phyloP scores from a whole-genome alignment of 768 basidiomycete species.

The Boletus pseudo-olivaceus region DNA sequence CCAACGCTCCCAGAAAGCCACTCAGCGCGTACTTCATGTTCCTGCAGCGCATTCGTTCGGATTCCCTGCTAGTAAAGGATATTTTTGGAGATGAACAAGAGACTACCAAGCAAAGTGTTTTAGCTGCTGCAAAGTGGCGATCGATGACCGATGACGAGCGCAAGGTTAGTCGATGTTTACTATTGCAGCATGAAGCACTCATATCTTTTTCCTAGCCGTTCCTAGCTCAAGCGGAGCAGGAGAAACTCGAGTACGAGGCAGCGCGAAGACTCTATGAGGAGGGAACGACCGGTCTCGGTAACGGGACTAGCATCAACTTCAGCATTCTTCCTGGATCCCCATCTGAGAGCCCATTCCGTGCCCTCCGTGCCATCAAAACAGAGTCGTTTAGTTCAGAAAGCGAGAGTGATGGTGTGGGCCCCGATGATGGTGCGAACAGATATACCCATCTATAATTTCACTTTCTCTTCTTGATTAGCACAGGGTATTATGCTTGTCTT shows the following conservation, averaged over 20 bases:
- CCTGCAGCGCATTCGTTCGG: slow-evolving; percentile 83
- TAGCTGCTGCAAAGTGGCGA: slow-evolving; percentile 91
- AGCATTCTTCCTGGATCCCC: slow-evolving; percentile 74
- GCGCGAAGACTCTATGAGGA: slow-evolving; percentile 87
- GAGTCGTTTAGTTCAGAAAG: slow-evolving; percentile 65
- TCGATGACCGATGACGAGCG: slow-evolving; percentile 91
- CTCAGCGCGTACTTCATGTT: slow-evolving; percentile 95
- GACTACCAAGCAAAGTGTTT: slow-evolving; percentile 91
- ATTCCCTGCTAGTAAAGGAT: slow-evolving; percentile 66
- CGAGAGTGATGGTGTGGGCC: slow-evolving; percentile 61
- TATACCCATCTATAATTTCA: slow-evolving; percentile 33
- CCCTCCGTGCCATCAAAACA: slow-evolving; percentile 47
- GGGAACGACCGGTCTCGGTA: slow-evolving; percentile 61
- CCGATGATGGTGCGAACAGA: slow-evolving; percentile 46
- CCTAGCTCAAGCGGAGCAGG: slow-evolving; percentile 89
- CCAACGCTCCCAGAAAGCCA: slow-evolving; percentile 95
- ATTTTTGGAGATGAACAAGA: slow-evolving; percentile 90
- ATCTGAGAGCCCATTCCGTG: slow-evolving; percentile 40
- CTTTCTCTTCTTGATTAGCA: slow-evolving; percentile 15
- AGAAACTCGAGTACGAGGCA: slow-evolving; percentile 91
- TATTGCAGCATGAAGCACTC: slow-evolving; percentile 7
- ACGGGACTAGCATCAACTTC: slow-evolving; percentile 75
- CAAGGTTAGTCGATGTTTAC: slow-evolving; percentile 53
- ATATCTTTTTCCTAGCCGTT: slow-evolving; percentile 60
- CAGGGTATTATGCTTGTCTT: slow-evolving; percentile 18